Base-by-base conservation (phyloP, 169 alveolate genomes). In the Plasmodium coatneyi region DNA sequence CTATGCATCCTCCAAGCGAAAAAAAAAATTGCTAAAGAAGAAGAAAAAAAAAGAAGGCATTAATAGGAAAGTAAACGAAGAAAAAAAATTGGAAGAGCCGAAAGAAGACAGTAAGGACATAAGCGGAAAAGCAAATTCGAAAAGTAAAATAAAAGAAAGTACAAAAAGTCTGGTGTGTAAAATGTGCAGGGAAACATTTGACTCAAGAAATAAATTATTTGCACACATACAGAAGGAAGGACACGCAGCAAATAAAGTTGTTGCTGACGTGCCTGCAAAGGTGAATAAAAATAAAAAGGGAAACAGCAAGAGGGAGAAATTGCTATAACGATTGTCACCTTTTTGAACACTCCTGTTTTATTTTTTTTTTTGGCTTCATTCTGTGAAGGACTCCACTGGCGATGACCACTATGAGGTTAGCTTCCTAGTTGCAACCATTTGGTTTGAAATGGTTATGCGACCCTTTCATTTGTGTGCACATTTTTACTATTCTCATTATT, bases 131-230 rank as follows among this genome's bases (percentile, higher is more conserved):
- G 71, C 6, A n/a, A 46, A 54, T n/a, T 32, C 71, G 32, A 74
- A 84, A 16, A 5, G n/a, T 74, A 84, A 74, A 52, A 28, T 78
- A 28, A 86, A 86, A 32, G 93, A 86, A 30, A 76, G 46, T 76
- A 30, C 71, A 74, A 86, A 86, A 32, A 76, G 19, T 74, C 7
- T 46, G 1, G 52, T 74, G 43, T 86, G 93, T 28, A 32, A 86
- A 86, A 32, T 76, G 30, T 86, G 93, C 52, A 74, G 66, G 10
- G 81, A 86, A 28, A 76, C 70, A n/a, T 86, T 86, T 86, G 72
- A 86, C 43, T 95, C 96, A 6, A 32, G 96, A 92, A 95, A 95
- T 83, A 95, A 95, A 74, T 52, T 95, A 56, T 95, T 95, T 92
- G 71, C 78, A 28, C 96, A 95, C 54, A 95, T 95, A 46, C 89